These are phyloP conservation scores for Yueomyces sinensis DNA, from an alignment of 805 yeast genomes.

Conservation along the genomic window DNA sequence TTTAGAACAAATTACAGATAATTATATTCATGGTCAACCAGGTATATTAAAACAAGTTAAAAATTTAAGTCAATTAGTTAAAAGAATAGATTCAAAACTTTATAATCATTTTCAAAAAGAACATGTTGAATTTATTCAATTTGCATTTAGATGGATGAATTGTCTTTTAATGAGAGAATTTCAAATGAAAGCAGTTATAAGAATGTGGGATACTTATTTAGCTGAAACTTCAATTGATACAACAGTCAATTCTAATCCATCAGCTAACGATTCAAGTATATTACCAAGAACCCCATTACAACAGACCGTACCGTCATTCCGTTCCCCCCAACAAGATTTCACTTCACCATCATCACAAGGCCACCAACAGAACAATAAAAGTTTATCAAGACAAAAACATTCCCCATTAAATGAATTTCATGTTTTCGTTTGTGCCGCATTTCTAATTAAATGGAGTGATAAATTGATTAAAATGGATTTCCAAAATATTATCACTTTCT, in stretches of 20 bases:
- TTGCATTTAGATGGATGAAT: slow-evolving; percentile 97
- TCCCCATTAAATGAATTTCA: slow-evolving; percentile 66
- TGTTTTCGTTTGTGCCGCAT: slow-evolving; percentile 95
- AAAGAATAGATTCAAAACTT: slow-evolving; percentile 64
- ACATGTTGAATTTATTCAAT: slow-evolving; percentile 88
- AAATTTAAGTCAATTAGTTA: slow-evolving; percentile 63
- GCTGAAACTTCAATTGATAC: slow-evolving; percentile 44
- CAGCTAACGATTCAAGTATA: not conserved
- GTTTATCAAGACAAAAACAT: slow-evolving; percentile 11
- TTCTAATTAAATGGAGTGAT: slow-evolving; percentile 74
- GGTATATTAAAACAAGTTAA: slow-evolving; percentile 88
- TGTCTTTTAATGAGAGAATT: slow-evolving; percentile 92
- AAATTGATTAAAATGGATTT: slow-evolving; percentile 76
- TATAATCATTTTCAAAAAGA: slow-evolving; percentile 65
- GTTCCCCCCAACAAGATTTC: slow-evolving; percentile 5
- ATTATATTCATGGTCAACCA: slow-evolving; percentile 95
- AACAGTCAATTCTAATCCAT: slow-evolving; percentile 2
- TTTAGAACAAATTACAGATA: slow-evolving; percentile 90
- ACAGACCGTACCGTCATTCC: too few species aligned
- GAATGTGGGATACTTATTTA: slow-evolving; percentile 97
- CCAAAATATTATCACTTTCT: slow-evolving; percentile 83
- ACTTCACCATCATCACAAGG: slow-evolving; percentile 1
- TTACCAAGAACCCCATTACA: slow-evolving; percentile 3
- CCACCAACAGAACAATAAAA: slow-evolving; percentile 3
- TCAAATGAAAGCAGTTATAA: slow-evolving; percentile 57